Evolutionary conservation across 805 yeast species (phyloP), one percentile per base, ranked within the genome.

Genomic region (Starmerella bacillaris): DNA sequence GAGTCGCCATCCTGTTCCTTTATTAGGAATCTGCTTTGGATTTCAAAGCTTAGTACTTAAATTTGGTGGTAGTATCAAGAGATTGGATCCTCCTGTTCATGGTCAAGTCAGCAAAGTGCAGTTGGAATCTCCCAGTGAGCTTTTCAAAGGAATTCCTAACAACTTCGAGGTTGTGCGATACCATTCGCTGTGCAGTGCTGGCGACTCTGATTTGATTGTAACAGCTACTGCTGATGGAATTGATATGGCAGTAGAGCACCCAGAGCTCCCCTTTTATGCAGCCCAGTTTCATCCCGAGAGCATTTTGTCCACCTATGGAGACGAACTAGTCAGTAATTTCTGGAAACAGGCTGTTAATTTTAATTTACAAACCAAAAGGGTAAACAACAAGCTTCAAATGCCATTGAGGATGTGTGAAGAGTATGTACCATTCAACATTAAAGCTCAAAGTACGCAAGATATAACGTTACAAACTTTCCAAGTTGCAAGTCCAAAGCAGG

Each of bases 261-360:
- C 33, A 0, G 15, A 24, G 0, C 55, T 58, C 16, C 95, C 95
- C 0, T 78, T 77, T 59, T 86, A 63, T 53, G 98, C 94, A 1
- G 95, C 89, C 2, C 99, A 89, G 50, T 92, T 84, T 50, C 99
- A 89, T 50, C 98, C 98, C 0, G 99, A 89, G 50, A 82, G 94
- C 1, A 71, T 86, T 27, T 80, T 94, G 47, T 82, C 95, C 0
- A 59, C 63, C 11, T 47, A 58, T 31, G 98, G 98, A 2, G 62
- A 50, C 2, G 47, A 52, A 8, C 52, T 89, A 34, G 54, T 84
- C 3, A 42, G 46, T 7, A 78, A 78, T 50, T 86, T 86, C 51
- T 70, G 75, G 63, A 5, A 18, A 11, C 21, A 34, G 9, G 20
- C 36, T 3, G 38, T 35, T 5, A 33, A 30, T 11, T 35, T 40